Percentiles rank a stretch among this genome's conserved stretches.
These are phyloP conservation scores for Panicum hallii DNA, from an alignment of 202 grass and related monocot genomes.

Conservation along the genomic window DNA sequence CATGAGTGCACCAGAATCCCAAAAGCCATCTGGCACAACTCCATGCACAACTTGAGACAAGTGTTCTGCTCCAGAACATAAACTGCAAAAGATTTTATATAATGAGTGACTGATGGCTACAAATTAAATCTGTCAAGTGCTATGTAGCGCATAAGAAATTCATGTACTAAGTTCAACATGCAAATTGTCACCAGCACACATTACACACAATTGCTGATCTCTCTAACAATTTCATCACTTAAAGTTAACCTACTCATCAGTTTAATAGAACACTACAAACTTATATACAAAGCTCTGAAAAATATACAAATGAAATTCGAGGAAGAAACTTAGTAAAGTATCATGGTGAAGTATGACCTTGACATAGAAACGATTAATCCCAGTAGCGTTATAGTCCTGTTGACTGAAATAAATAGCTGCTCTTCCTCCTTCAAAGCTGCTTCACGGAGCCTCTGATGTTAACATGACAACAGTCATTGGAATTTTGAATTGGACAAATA, in stretches of 20 bases:
- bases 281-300: not conserved
- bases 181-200: not conserved
- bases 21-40: slow-evolving; percentile 70
- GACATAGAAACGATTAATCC: slow-evolving; percentile 72
- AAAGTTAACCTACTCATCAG: slow-evolving; percentile 9
- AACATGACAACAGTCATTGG: slow-evolving; percentile 28
- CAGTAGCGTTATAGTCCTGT: slow-evolving; percentile 65
- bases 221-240: slow-evolving; percentile 8
- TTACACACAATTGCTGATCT: not conserved
- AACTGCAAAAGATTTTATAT: slow-evolving; percentile 52
- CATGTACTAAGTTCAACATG: slow-evolving; percentile 23
- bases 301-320: not conserved
- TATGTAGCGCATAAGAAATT: not conserved
- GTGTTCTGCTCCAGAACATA: slow-evolving; percentile 80
- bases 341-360: slow-evolving; percentile 61
- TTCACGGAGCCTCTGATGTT: slow-evolving; percentile 70
- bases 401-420: slow-evolving; percentile 48
- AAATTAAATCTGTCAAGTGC: slow-evolving; percentile 22
- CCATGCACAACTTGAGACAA: slow-evolving; percentile 71
- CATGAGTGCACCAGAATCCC: slow-evolving; percentile 46
- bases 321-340: slow-evolving; percentile 18
- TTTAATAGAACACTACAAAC: slow-evolving; percentile 10
- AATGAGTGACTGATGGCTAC: slow-evolving; percentile 17
- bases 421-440: slow-evolving; percentile 83
- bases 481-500: slow-evolving; percentile 35